Percentiles rank a stretch among this genome's conserved stretches.
These are phyloP conservation scores for Solanum habrochaites DNA, from an alignment of 257 asterid genomes.

Conservation along the genomic window DNA sequence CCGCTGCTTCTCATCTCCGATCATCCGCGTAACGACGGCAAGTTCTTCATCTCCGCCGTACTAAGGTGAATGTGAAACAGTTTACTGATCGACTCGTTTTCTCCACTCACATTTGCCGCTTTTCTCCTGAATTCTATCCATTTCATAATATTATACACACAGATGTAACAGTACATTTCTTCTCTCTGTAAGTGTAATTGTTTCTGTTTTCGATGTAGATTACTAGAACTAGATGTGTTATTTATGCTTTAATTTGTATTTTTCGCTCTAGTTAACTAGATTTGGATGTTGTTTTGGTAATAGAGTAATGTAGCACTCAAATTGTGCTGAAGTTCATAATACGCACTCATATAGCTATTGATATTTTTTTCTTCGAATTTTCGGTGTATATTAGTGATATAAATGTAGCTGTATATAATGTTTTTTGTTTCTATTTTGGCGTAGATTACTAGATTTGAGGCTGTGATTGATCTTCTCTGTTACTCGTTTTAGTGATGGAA, in stretches of 20 bases:
- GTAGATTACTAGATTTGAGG: neutral
- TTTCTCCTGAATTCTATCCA: neutral
- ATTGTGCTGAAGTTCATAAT: neutral
- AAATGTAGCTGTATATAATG: neutral
- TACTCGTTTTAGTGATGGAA: neutral
- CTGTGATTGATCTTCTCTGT: neutral
- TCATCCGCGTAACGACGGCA: neutral
- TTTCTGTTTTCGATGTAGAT: neutral
- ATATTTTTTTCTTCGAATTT: neutral
- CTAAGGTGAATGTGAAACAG: neutral
- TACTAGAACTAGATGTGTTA: neutral
- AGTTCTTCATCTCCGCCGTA: neutral
- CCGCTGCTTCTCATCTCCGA: neutral
- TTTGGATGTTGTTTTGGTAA: neutral
- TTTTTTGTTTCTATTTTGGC: neutral
- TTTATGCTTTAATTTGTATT: neutral
- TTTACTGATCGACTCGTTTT: neutral
- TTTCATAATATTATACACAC: neutral
- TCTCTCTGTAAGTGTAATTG: neutral
- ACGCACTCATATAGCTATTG: neutral
- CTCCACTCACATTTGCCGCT: neutral
- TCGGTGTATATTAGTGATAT: neutral
- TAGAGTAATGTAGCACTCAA: neutral
- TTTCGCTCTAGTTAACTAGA: neutral
- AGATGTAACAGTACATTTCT: neutral